These are phyloP conservation scores for Candida neerlandica DNA, from an alignment of 1,139 yeast genomes.

Conservation along the genomic window DNA sequence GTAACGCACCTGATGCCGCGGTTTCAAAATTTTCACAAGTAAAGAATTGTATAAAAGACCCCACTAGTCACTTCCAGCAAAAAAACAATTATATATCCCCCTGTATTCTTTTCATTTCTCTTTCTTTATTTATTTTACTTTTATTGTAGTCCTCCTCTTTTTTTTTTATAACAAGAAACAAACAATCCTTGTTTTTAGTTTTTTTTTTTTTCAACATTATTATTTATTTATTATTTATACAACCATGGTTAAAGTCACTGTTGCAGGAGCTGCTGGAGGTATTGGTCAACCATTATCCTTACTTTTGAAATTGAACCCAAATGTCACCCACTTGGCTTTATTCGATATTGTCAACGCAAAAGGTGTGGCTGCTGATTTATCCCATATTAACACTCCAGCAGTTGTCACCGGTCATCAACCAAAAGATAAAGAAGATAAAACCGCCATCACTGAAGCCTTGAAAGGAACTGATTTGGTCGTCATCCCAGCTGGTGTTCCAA, in stretches of 20 bases:
- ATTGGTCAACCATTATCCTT: slow-evolving; percentile 78
- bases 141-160: background rate
- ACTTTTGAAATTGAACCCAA: slow-evolving; percentile 58
- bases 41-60: background rate
- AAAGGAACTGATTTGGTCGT: slow-evolving; percentile 60
- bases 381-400: slow-evolving; percentile 69
- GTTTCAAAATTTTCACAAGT: slow-evolving; percentile 6
- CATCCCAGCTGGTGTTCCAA: slow-evolving; percentile 82
- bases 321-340: slow-evolving; percentile 57
- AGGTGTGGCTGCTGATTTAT: slow-evolving; percentile 75
- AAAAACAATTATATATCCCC: slow-evolving; percentile 1
- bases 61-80: background rate
- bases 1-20: slow-evolving; percentile 1
- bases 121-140: background rate
- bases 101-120: background rate
- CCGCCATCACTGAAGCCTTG: slow-evolving; percentile 53
- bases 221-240: background rate
- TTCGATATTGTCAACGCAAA: slow-evolving; percentile 69
- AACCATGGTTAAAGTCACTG: slow-evolving; percentile 65
- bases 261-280: slow-evolving; percentile 81
- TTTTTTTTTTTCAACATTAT: background rate
- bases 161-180: background rate
- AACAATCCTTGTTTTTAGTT: background rate
- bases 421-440: slow-evolving; percentile 46
- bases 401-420: slow-evolving; percentile 60